A percentile compares a stretch with the other conserved stretches of the same genome.
These are phyloP conservation scores for Erythrophleum ivorense DNA, from an alignment of 331 rosid species.

Conservation along the genomic window DNA sequence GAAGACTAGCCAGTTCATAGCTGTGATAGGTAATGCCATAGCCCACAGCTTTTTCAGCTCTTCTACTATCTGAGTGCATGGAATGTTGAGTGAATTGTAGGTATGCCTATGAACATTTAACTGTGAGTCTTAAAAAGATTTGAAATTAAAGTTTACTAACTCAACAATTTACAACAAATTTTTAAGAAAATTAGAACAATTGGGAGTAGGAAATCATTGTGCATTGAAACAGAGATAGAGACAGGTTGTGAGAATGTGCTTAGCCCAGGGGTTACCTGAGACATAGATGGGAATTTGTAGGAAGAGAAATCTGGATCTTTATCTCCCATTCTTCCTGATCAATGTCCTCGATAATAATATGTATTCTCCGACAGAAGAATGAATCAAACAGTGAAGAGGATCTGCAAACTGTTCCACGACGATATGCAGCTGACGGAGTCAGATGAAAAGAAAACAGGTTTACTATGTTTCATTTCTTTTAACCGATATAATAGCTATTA, in stretches of 20 bases:
- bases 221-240: neutral
- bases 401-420: neutral
- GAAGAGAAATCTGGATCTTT: slow-evolving; percentile 47
- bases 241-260: neutral
- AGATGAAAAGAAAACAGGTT: too few relatives aligned
- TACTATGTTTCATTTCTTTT: too few relatives aligned
- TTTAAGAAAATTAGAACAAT: too few relatives aligned
- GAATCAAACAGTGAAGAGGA: slow-evolving; percentile 30
- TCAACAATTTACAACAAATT: too few relatives aligned
- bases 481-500: too few relatives aligned
- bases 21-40: slow-evolving; percentile 62
- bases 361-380: slow-evolving; percentile 11
- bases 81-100: neutral
- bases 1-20: slow-evolving; percentile 60
- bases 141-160: too few relatives aligned
- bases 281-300: neutral
- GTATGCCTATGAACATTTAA: too few relatives aligned
- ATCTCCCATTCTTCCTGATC: slow-evolving; percentile 46
- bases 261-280: neutral
- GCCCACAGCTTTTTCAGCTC: slow-evolving; percentile 61
- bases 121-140: too few relatives aligned
- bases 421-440: too few relatives aligned
- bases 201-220: too few relatives aligned
- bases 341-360: neutral
- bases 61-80: slow-evolving; percentile 45